A percentile compares a stretch with the other conserved stretches of the same genome.
phyloP scores from a whole-genome alignment of 192 early-diverging fungal species.

The Entomortierella beljakovae region DNA sequence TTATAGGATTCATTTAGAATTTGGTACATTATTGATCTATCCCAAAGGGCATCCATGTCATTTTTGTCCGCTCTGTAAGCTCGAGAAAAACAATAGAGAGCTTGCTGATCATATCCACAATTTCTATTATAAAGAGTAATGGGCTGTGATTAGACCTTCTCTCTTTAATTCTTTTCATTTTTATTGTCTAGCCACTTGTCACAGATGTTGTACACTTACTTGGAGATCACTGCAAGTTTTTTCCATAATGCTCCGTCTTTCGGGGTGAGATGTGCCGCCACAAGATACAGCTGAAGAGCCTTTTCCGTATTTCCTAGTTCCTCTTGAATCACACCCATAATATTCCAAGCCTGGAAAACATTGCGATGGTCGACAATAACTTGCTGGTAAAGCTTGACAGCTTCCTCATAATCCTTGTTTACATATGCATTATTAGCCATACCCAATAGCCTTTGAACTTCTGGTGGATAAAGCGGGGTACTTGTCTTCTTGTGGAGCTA shows the following conservation, averaged over 20 bases:
- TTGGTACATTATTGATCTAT: slow-evolving; percentile 73
- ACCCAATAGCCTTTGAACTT: slow-evolving; percentile 75
- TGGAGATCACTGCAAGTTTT: slow-evolving; percentile 78
- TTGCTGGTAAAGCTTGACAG: slow-evolving; percentile 82
- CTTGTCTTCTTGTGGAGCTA: slow-evolving; percentile 12
- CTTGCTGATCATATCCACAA: slow-evolving; percentile 76
- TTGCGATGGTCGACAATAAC: slow-evolving; percentile 79
- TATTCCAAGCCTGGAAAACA: slow-evolving; percentile 86
- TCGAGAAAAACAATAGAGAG: slow-evolving; percentile 84
- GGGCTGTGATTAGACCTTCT: background rate
- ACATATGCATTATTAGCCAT: slow-evolving; percentile 83
- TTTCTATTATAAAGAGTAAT: slow-evolving; percentile 50
- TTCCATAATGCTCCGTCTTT: slow-evolving; percentile 86
- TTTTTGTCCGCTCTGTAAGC: slow-evolving; percentile 72
- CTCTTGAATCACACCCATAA: slow-evolving; percentile 91
- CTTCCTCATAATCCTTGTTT: slow-evolving; percentile 71
- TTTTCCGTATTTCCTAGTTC: slow-evolving; percentile 81
- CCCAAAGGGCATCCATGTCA: slow-evolving; percentile 77
- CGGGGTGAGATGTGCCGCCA: slow-evolving; percentile 90
- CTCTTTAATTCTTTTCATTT: background rate
- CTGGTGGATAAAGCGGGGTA: slow-evolving; percentile 42
- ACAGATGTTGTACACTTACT: no score
- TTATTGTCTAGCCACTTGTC: background rate
- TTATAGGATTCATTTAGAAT: slow-evolving; percentile 64
- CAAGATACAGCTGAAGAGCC: slow-evolving; percentile 80